phyloP scores from a whole-genome alignment of 805 yeast genomes.

The Saccharomycopsis guyanensis region DNA sequence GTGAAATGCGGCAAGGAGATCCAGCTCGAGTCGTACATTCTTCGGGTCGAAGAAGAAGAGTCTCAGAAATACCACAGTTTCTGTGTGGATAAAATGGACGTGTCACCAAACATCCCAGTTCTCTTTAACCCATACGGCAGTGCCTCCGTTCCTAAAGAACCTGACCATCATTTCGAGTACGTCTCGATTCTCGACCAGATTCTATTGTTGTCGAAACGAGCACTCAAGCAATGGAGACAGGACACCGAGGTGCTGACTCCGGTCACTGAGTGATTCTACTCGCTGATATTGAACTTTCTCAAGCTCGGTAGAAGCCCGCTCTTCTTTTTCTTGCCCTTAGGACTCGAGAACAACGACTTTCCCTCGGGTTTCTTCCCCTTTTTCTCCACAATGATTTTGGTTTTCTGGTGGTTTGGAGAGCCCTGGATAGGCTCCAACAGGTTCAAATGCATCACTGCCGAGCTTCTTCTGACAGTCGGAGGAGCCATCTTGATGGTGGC shows the following conservation, averaged over 20 bases:
- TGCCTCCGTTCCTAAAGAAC: background rate
- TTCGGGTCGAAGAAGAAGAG: background rate
- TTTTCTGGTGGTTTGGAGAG: constrained; percentile 3
- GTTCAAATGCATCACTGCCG: constrained; percentile 1
- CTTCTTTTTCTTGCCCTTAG: constrained; percentile 8
- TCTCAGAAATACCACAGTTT: background rate
- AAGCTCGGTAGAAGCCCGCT: constrained; percentile 18
- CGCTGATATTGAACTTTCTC: constrained; percentile 13
- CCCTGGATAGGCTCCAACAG: constrained; percentile 13
- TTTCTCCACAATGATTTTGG: background rate
- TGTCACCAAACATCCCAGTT: constrained; percentile 1
- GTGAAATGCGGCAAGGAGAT: constrained; percentile 10
- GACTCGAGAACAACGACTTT: constrained; percentile 12
- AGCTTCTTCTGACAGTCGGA: background rate
- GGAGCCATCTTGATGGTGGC: constrained; percentile 2
- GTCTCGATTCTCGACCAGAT: constrained; percentile 10
- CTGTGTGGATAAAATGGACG: background rate
- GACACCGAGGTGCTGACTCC: no score
- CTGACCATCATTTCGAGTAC: background rate
- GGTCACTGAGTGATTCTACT: no score
- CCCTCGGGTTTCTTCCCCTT: background rate
- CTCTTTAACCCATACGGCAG: constrained; percentile 5
- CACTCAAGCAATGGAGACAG: constrained; percentile 6
- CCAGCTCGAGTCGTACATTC: constrained; percentile 6
- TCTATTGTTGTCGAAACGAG: constrained; percentile 2